These are phyloP conservation scores for Plenodomus lindquistii DNA, from an alignment of 2,329 filamentous ascomycete genomes.

Conservation along the genomic window DNA sequence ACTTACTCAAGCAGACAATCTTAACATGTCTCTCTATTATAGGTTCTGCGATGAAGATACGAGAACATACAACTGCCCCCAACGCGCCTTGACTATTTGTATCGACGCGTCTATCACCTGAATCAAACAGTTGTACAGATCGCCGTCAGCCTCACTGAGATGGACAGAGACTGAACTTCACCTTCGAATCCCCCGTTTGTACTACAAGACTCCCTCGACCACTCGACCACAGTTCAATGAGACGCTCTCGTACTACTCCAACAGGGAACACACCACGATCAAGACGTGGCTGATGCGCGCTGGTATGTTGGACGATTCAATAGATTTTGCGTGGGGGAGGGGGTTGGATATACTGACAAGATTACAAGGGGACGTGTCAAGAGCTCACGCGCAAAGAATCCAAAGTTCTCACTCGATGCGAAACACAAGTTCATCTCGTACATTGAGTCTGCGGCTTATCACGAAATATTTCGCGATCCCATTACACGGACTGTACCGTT, in stretches of 20 bases:
- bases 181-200: background rate
- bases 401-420: slow-evolving; percentile 19
- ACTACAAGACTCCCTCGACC: background rate
- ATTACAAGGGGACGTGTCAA: slow-evolving; percentile 17
- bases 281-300: slow-evolving; percentile 11
- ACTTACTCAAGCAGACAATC: no score
- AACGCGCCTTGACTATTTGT: background rate
- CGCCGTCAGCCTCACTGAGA: background rate
- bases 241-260: slow-evolving; percentile 6
- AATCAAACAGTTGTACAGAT: background rate
- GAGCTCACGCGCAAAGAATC: slow-evolving; percentile 13
- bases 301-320: no score
- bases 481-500: slow-evolving; percentile 13
- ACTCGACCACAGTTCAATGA: slow-evolving; percentile 12
- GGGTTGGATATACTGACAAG: background rate
- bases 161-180: background rate
- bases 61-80: no score
- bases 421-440: slow-evolving; percentile 18
- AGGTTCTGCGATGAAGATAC: no score
- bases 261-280: slow-evolving; percentile 2
- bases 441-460: slow-evolving; percentile 25
- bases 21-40: no score
- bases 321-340: no score
- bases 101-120: background rate
- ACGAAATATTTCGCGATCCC: slow-evolving; percentile 16